Evolutionary conservation across 1,284 basidiomycete species (phyloP).

Genomic region (Cryptococcus sp.): DNA sequence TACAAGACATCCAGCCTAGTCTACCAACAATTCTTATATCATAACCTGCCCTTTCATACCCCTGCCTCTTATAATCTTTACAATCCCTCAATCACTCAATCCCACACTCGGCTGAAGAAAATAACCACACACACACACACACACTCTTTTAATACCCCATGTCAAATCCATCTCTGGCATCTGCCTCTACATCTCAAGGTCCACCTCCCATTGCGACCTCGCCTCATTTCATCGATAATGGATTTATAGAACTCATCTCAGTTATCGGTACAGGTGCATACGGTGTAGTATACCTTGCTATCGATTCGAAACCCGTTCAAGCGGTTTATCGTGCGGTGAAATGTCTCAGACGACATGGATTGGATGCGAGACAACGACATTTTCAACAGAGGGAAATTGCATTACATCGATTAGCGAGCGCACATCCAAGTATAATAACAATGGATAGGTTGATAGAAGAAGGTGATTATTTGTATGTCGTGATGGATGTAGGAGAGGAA

Average conservation of each 20-base stretch:
- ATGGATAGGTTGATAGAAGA: conserved; percentile 81
- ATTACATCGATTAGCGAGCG: conserved; percentile 59
- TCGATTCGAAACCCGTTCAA: conserved; percentile 58
- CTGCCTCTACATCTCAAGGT: background rate
- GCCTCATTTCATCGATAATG: conserved; percentile 61
- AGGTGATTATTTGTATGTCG: conserved; percentile 56
- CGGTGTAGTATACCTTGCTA: conserved; percentile 87
- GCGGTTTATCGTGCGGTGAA: conserved; percentile 72
- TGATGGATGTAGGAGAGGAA: conserved; percentile 68
- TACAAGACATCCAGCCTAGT: too few species aligned
- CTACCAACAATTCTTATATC: too few species aligned
- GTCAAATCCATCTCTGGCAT: background rate
- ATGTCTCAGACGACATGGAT: conserved; percentile 60
- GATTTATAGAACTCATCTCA: conserved; percentile 76
- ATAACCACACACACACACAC: too few species aligned
- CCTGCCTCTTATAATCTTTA: too few species aligned
- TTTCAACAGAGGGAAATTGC: conserved; percentile 73
- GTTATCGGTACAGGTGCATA: conserved; percentile 93
- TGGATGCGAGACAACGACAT: conserved; percentile 65
- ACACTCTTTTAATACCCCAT: too few species aligned
- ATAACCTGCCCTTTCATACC: too few species aligned
- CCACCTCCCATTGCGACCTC: background rate
- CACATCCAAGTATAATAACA: conserved; percentile 74
- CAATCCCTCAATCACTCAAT: too few species aligned
- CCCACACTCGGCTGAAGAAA: too few species aligned